Conservation (phyloP, 192 early-diverging fungal species). For the Coemansia sp. region DNA sequence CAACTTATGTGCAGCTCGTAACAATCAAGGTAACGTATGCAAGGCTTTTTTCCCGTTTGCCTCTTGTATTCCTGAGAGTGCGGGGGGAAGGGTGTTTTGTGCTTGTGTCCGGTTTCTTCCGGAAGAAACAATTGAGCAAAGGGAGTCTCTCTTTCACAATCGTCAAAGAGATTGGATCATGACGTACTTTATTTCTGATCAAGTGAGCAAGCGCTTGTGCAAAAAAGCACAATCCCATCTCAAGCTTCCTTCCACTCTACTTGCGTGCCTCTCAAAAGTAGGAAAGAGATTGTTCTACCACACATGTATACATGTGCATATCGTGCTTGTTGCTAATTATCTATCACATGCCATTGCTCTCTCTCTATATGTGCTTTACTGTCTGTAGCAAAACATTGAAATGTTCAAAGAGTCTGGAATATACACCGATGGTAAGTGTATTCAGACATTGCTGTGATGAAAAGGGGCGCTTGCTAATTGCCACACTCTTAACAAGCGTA, state of each 20-base stretch:
- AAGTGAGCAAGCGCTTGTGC: background rate
- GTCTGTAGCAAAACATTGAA: slow-evolving; percentile 62
- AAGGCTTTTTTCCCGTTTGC: background rate
- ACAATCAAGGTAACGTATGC: slow-evolving; percentile 61
- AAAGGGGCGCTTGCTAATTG: background rate
- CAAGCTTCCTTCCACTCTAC: background rate
- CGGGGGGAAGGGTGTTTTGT: background rate
- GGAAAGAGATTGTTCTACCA: background rate
- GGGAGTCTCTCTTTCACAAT: background rate
- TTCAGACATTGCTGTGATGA: background rate
- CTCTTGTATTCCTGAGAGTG: background rate
- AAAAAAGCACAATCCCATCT: slow-evolving; percentile 4
- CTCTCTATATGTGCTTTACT: background rate
- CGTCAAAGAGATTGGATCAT: background rate
- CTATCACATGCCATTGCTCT: background rate
- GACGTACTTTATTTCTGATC: background rate
- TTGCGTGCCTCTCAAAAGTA: background rate
- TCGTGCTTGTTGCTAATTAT: background rate
- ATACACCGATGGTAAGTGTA: slow-evolving; percentile 60
- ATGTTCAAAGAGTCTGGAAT: slow-evolving; percentile 60
- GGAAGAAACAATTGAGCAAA: background rate
- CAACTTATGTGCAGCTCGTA: slow-evolving; percentile 72
- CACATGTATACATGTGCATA: background rate
- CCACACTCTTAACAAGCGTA: too few species aligned
- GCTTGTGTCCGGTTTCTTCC: background rate